These are phyloP conservation scores for Fusarium haematococcum DNA, from an alignment of 2,329 filamentous ascomycete genomes.

Conservation along the genomic window DNA sequence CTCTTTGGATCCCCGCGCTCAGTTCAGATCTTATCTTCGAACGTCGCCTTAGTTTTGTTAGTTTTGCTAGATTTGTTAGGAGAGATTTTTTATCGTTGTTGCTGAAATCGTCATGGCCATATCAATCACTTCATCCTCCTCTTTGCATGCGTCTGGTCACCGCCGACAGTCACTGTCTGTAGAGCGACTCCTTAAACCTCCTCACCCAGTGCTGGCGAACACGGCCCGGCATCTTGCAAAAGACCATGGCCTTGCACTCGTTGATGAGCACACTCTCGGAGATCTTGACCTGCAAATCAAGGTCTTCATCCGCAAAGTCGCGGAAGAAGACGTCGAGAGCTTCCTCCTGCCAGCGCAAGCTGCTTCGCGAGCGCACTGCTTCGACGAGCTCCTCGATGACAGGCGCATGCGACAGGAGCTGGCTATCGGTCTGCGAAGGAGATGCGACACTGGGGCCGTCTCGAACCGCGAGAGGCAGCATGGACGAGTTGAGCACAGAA, in stretches of 20 bases:
- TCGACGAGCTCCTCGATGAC: conserved; percentile 56
- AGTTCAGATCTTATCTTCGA: conserved; percentile 3
- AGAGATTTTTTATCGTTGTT: conserved; percentile 9
- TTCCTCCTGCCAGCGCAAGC: conserved; percentile 66
- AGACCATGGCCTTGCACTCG: conserved; percentile 70
- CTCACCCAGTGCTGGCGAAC: conserved; percentile 69
- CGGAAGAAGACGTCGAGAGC: conserved; percentile 70
- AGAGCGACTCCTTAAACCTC: conserved; percentile 57
- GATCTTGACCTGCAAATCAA: conserved; percentile 70
- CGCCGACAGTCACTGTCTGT: conserved; percentile 5
- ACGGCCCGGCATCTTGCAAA: conserved; percentile 68
- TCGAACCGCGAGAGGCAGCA: conserved; percentile 34
- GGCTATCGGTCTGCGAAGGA: conserved; percentile 37
- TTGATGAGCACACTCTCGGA: conserved; percentile 69
- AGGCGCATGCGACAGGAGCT: conserved; percentile 29
- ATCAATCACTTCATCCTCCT: not conserved
- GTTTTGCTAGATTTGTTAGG: conserved; percentile 4
- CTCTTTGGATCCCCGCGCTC: conserved; percentile 17
- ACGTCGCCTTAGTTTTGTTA: conserved; percentile 2
- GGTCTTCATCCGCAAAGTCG: conserved; percentile 68
- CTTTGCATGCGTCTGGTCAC: not conserved
- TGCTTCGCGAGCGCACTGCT: conserved; percentile 52
- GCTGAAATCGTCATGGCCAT: not conserved
- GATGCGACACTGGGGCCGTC: conserved; percentile 32
- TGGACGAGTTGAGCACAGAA: conserved; percentile 47